Evolutionary conservation across 441 rosid genomes (phyloP).

Genomic region (Erodium chrysanthum): DNA sequence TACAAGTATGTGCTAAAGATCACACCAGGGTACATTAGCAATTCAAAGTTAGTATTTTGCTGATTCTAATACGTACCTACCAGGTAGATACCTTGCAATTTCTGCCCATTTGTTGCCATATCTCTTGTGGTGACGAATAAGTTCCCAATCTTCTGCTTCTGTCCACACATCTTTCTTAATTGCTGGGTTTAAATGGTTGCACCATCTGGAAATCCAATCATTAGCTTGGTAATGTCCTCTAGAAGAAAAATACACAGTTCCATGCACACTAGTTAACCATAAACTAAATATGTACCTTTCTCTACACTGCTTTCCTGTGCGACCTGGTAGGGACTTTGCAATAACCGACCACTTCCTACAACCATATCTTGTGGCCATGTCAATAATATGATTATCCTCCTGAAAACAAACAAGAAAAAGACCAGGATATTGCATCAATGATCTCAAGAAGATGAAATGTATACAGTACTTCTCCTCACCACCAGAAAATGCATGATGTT

Average conservation of each 20-base stretch:
- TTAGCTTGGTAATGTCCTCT: not conserved
- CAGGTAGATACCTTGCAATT: constrained; percentile 26
- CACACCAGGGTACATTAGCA: not conserved
- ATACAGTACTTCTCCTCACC: not conserved
- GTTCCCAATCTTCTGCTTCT: constrained; percentile 24
- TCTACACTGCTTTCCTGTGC: constrained; percentile 30
- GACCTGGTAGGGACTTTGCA: constrained; percentile 24
- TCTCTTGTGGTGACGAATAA: constrained; percentile 17
- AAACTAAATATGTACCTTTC: constrained; percentile 20
- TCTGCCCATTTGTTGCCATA: constrained; percentile 27
- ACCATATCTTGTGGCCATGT: constrained; percentile 16
- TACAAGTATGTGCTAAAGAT: not conserved
- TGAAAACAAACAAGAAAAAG: constrained; percentile 6
- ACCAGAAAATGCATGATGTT: constrained; percentile 3
- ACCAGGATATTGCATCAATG: constrained; percentile 2
- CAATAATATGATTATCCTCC: constrained; percentile 25
- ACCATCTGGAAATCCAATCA: constrained; percentile 21
- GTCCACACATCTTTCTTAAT: constrained; percentile 25
- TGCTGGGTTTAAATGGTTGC: constrained; percentile 27
- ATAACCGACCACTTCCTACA: constrained; percentile 23
- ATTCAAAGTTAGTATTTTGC: not conserved
- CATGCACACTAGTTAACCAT: not conserved
- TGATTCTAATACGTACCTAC: constrained; percentile 21
- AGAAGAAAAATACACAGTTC: not conserved
- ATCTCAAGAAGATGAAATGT: not conserved